Base-by-base conservation (phyloP, 495 filamentous ascomycete species). In the Lasiosphaeris hirsuta region DNA sequence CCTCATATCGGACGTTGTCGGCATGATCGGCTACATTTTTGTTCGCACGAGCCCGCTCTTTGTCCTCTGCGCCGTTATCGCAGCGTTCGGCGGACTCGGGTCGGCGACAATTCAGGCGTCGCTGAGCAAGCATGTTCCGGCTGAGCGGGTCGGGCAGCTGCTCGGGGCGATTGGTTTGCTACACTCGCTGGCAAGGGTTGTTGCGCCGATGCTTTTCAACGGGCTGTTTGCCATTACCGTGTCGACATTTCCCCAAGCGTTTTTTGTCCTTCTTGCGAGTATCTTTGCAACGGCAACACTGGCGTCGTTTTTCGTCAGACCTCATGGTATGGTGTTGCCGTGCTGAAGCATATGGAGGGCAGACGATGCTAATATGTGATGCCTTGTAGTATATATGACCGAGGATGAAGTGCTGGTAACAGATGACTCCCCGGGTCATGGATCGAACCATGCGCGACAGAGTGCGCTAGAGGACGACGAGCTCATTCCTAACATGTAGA, bases 61-160 rank as follows among this genome's bases (percentile, higher is more conserved):
- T 56, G 81, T 89, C 8, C 39, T 85, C 4, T 88, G 85, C 10
- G 94, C 90, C 46, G 75, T 85, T 17, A 62, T 89, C 17, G 86
- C 90, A 2, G 78, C 90, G 0, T 72, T 96, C 38, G 94, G 93
- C 10, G 91, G 93, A 3, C 84, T 97, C 50, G 93, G 84, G 0
- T 86, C 84, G 5, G 92, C 94, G 3, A 93, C 88, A 0, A 71
- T 96, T 48, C 89, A 95, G 63, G 84, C 86, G 0, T 79, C 89
- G 0, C 72, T 97, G 14, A 97, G 90, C 51, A 97, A 97, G 66
- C 94, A 97, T 67, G 86, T 97, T 0, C 90, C 92, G 4, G 79
- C 82, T 8, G 87, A 93, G 60, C 80, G 81, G 33, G 86, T 90
- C 1, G 94, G 94, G 0, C 86, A 92, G 66, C 72, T 98, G 49